Conservation (phyloP, 768 basidiomycete species). For the Serpula lacrymans region DNA sequence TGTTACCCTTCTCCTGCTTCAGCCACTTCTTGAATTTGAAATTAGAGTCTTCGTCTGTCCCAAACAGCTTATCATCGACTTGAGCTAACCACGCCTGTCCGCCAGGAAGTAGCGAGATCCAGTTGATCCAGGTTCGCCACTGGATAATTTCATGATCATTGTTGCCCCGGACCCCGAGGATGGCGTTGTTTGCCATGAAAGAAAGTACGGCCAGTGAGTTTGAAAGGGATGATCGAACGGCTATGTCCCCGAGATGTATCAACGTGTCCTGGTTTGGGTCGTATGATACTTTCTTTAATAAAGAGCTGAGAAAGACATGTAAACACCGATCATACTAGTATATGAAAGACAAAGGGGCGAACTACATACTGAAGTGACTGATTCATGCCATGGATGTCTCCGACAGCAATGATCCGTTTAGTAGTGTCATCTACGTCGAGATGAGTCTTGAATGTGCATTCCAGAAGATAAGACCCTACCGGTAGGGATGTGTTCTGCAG, state of each 20-base stretch:
- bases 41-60: conserved; percentile 18
- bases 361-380: conserved; percentile 59
- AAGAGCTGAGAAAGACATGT: conserved; percentile 40
- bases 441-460: background rate
- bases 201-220: conserved; percentile 62
- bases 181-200: conserved; percentile 59
- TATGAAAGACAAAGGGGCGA: too few species aligned
- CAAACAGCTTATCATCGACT: conserved; percentile 42
- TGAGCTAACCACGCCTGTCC: conserved; percentile 53
- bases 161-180: conserved; percentile 87
- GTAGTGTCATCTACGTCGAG: conserved; percentile 41
- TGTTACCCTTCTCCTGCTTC: conserved; percentile 27
- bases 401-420: conserved; percentile 69
- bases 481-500: conserved; percentile 49
- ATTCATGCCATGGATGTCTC: conserved; percentile 87
- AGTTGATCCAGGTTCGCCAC: conserved; percentile 85
- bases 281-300: conserved; percentile 64
- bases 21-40: conserved; percentile 36
- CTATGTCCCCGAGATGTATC: conserved; percentile 80
- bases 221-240: conserved; percentile 61
- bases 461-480: conserved; percentile 30
- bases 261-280: conserved; percentile 59
- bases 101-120: conserved; percentile 51
- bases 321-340: conserved; percentile 1
- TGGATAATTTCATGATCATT: conserved; percentile 91